These are phyloP conservation scores for Barbarea vulgaris DNA, from an alignment of 345 rosid genomes.

Conservation along the genomic window DNA sequence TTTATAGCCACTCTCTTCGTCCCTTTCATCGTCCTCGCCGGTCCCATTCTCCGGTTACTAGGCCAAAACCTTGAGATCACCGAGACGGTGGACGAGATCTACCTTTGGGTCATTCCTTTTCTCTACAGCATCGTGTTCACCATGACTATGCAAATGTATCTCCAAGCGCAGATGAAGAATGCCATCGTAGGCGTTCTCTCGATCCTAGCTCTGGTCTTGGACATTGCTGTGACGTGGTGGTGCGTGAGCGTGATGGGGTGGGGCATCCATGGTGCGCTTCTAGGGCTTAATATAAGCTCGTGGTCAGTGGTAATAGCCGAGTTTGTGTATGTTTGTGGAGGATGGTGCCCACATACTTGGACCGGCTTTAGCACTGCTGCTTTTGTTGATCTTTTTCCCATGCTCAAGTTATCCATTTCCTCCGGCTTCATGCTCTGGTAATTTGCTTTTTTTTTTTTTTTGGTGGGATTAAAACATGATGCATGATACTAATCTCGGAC, in stretches of 20 bases:
- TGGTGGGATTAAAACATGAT: background rate
- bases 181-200: slow-evolving; percentile 49
- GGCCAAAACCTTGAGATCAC: slow-evolving; percentile 50
- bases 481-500: background rate
- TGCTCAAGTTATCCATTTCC: slow-evolving; percentile 57
- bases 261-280: slow-evolving; percentile 59
- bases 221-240: slow-evolving; percentile 47
- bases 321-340: slow-evolving; percentile 58
- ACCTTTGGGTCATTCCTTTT: slow-evolving; percentile 58
- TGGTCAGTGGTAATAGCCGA: slow-evolving; percentile 51
- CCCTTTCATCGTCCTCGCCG: slow-evolving; percentile 48
- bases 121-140: slow-evolving; percentile 44
- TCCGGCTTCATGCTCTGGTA: slow-evolving; percentile 71
- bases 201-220: slow-evolving; percentile 36
- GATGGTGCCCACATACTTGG: slow-evolving; percentile 69
- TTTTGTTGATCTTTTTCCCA: slow-evolving; percentile 51
- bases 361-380: slow-evolving; percentile 55
- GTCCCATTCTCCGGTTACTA: slow-evolving; percentile 47
- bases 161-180: slow-evolving; percentile 62
- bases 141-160: slow-evolving; percentile 56
- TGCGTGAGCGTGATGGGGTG: slow-evolving; percentile 44
- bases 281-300: slow-evolving; percentile 47
- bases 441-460: background rate
- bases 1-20: slow-evolving; percentile 43
- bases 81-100: slow-evolving; percentile 45